Conservation (phyloP, 2,329 filamentous ascomycete genomes). For the Diplodia intermedia region DNA sequence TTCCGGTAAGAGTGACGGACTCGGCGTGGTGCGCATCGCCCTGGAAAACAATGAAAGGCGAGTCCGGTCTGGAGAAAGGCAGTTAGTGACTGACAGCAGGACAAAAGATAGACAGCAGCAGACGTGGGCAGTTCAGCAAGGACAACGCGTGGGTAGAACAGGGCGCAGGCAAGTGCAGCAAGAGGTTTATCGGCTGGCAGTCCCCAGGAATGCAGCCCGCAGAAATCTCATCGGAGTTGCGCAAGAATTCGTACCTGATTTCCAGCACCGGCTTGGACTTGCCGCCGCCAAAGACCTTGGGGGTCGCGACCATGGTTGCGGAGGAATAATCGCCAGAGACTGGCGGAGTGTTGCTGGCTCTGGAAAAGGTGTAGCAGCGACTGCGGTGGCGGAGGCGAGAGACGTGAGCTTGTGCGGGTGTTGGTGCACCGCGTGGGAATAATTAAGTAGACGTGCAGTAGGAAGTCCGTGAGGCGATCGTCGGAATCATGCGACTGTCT, state of each 20-base stretch:
- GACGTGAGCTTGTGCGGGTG: not conserved
- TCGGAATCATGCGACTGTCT: conserved; percentile 32
- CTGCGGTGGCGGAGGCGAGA: not conserved
- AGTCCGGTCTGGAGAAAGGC: conserved; percentile 48
- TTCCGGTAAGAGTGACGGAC: conserved; percentile 54
- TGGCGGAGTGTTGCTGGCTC: not conserved
- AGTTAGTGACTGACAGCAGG: conserved; percentile 1
- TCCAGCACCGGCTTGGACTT: conserved; percentile 48
- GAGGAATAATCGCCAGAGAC: not conserved
- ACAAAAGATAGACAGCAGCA: not conserved
- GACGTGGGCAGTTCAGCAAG: not conserved
- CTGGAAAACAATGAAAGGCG: conserved; percentile 58
- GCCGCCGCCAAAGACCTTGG: conserved; percentile 46
- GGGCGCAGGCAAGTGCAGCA: conserved; percentile 53
- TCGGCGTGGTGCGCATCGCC: conserved; percentile 56
- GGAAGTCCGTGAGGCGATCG: conserved; percentile 31
- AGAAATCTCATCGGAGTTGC: not conserved
- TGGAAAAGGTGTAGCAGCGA: not conserved
- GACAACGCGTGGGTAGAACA: not conserved
- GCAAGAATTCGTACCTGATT: conserved; percentile 49
- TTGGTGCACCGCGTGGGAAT: conserved; percentile 23
- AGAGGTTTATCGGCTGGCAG: conserved; percentile 55
- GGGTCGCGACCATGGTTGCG: conserved; percentile 45
- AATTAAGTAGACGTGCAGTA: conserved; percentile 32
- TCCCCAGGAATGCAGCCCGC: conserved; percentile 5